Conservation (phyloP, 1,284 basidiomycete species). For the Phlebopus sp. region DNA sequence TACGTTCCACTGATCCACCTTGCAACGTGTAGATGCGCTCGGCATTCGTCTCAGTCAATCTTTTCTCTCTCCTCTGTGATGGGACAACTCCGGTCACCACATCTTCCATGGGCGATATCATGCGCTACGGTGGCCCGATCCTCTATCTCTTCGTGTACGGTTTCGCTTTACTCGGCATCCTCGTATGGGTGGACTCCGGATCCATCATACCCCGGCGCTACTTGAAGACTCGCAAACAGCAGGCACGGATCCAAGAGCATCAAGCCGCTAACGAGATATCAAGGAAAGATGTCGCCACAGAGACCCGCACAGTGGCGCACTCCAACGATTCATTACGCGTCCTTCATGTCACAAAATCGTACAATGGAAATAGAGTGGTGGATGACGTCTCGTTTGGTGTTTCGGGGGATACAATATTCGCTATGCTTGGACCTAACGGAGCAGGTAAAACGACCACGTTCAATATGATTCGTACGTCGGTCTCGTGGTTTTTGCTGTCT, state of each 20-base stretch:
- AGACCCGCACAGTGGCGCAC: slow-evolving; percentile 47
- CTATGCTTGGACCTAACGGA: slow-evolving; percentile 77
- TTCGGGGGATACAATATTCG: slow-evolving; percentile 61
- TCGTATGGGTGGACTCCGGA: slow-evolving; percentile 64
- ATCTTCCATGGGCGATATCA: slow-evolving; percentile 50
- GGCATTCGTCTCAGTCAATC: slow-evolving; percentile 69
- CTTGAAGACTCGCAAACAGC: slow-evolving; percentile 16
- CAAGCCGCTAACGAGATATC: slow-evolving; percentile 14
- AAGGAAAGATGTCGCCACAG: slow-evolving; percentile 49
- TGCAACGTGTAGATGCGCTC: slow-evolving; percentile 48
- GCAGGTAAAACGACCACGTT: slow-evolving; percentile 81
- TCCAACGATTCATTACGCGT: slow-evolving; percentile 62
- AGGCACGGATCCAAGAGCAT: slow-evolving; percentile 9
- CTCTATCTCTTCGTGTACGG: slow-evolving; percentile 64
- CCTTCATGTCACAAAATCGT: slow-evolving; percentile 65
- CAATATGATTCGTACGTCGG: slow-evolving; percentile 64
- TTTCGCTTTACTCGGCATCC: slow-evolving; percentile 50
- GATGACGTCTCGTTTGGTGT: slow-evolving; percentile 75
- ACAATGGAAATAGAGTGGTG: slow-evolving; percentile 57
- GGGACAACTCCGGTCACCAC: slow-evolving; percentile 49
- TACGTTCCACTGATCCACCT: slow-evolving; percentile 1
- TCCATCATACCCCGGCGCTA: slow-evolving; percentile 38
- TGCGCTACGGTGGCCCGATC: slow-evolving; percentile 72
- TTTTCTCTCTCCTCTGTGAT: slow-evolving; percentile 74
- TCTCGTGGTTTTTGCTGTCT: not conserved